Conservation (phyloP, 2,329 filamentous ascomycete species). For the Penicillium sp. region DNA sequence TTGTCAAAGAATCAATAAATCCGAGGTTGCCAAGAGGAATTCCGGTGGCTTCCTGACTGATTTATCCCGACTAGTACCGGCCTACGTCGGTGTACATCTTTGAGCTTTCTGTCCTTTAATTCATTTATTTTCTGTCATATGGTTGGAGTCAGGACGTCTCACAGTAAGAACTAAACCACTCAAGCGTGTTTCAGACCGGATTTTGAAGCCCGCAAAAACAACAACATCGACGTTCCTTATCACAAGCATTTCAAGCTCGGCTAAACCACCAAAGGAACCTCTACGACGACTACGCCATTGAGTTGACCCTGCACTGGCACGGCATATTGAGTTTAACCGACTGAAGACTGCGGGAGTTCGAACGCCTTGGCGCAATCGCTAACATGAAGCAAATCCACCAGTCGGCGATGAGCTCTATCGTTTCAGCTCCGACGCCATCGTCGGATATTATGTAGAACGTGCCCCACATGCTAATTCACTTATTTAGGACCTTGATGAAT, state of each 20-base stretch:
- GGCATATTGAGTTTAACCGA: neutral
- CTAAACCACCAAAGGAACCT: neutral
- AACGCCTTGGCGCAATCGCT: neutral
- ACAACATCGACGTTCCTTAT: neutral
- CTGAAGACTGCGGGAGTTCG: neutral
- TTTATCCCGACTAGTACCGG: neutral
- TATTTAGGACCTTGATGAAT: neutral
- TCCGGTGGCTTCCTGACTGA: no score
- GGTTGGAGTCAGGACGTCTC: neutral
- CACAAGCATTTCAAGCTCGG: neutral
- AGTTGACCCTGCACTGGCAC: neutral
- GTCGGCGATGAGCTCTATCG: neutral
- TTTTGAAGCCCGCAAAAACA: neutral
- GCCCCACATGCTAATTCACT: slow-evolving; percentile 7
- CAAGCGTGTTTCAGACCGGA: neutral
- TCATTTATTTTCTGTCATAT: neutral
- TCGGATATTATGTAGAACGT: neutral
- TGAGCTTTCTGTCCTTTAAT: neutral
- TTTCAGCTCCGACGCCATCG: neutral
- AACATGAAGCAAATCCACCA: neutral
- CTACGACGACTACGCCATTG: neutral
- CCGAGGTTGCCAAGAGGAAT: no score
- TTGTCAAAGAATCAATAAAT: no score
- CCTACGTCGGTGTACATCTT: neutral
- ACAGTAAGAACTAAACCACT: neutral